Evolutionary conservation across 2,329 filamentous ascomycete species (phyloP), one percentile per base, ranked within the genome.

Genomic region (Fusarium buharicum): DNA sequence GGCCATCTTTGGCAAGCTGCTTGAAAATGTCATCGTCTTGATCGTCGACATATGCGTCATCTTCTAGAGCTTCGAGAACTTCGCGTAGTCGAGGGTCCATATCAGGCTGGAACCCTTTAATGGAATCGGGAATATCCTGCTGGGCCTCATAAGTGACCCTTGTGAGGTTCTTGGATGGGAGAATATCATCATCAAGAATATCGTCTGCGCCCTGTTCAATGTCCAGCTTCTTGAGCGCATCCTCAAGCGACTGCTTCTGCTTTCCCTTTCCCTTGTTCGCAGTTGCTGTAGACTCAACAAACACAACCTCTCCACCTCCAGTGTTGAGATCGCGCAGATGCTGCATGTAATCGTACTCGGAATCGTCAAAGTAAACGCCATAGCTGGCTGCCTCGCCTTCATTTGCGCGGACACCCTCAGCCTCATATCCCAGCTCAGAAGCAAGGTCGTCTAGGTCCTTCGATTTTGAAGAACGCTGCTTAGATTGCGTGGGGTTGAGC

Each of bases 301-400:
- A 98, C 43, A 93, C 88, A 27, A 90, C 86, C 51, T 93, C 89
- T 27, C 91, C 91, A 20, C 86, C 86, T 6, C 85, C 92, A 38
- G 81, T 77, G 54, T 89, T 89, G n/a, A 99, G 80, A 70, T 98
- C 95, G 51, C 93, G 90, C 83, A 99, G 81, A 77, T 99, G 95
- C 77, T 99, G 95, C 95, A 99, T 99, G 79, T 99, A 99, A 77
- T 99, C 95, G 78, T 99, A 99, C 72, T 92, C 86, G 64, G 91
- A 90, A 78, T 99, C 95, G 77, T 99, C 96, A 76, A 85, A 99
- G 82, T 91, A 99, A 64, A 99, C 86, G 64, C 95, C 95, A 77
- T 97, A 87, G 75, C 91, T 91, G 67, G 96, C 95, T 9, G 96
- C 95, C 79, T 99, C 93, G 70, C 96, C 96, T 77, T 99, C 95